Evolutionary conservation across 768 basidiomycete species (phyloP).

Genomic region (Psilocybe tampanensis): DNA sequence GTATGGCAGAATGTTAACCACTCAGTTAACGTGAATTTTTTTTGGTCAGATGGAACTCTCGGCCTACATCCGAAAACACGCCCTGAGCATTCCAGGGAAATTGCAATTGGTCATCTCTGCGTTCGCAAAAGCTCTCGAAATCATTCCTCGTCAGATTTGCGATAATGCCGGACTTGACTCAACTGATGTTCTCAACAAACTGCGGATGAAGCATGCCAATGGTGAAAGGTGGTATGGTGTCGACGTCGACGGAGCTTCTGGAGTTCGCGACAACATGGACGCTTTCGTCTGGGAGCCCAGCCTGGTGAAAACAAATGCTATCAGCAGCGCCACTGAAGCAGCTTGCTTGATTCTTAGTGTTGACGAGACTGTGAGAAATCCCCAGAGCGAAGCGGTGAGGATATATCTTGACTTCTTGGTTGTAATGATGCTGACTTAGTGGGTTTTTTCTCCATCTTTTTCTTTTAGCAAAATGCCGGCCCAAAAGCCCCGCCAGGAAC

Average conservation of each 20-base stretch:
- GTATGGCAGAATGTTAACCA: neutral
- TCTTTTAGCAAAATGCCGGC: constrained; percentile 70
- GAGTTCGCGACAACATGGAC: constrained; percentile 95
- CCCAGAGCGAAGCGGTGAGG: constrained; percentile 89
- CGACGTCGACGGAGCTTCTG: constrained; percentile 87
- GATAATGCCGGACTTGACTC: constrained; percentile 98
- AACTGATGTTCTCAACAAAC: constrained; percentile 95
- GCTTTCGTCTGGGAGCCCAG: constrained; percentile 99
- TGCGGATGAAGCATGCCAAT: constrained; percentile 93
- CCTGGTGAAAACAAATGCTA: constrained; percentile 92
- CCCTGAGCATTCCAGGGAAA: constrained; percentile 93
- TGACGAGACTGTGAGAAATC: constrained; percentile 96
- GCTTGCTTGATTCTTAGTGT: constrained; percentile 95
- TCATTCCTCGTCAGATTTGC: constrained; percentile 97
- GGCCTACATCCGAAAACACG: constrained; percentile 89
- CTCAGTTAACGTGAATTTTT: neutral
- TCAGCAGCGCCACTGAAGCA: constrained; percentile 94
- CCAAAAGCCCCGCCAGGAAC: constrained; percentile 92
- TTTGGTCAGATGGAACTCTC: constrained; percentile 89
- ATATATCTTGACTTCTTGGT: neutral
- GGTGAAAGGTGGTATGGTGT: constrained; percentile 93
- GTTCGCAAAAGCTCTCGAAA: constrained; percentile 95
- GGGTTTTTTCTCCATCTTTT: constrained; percentile 10
- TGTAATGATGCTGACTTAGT: constrained; percentile 15
- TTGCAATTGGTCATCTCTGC: constrained; percentile 92